A percentile compares a stretch with the other conserved stretches of the same genome.
Evolutionary conservation across 441 rosid genomes (phyloP).

Genomic region (Rhodomyrtus psidioides): DNA sequence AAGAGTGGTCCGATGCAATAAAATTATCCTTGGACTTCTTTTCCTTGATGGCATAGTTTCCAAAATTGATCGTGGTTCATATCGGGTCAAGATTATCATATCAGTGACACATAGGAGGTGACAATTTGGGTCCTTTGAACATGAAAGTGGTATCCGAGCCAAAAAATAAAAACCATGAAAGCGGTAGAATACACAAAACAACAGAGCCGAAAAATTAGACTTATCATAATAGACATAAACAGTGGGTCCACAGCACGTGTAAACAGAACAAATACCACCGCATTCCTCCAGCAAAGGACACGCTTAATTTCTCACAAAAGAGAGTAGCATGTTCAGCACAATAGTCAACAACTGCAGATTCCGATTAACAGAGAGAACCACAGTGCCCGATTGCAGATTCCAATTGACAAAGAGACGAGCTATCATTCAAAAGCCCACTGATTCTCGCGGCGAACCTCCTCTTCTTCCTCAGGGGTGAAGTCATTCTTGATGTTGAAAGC

Average conservation of each 20-base stretch:
- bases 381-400: neutral
- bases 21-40: neutral
- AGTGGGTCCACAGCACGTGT: neutral
- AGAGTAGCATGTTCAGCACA: neutral
- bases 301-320: neutral
- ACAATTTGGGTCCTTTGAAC: neutral
- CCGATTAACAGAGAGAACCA: neutral
- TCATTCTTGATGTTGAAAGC: conserved; percentile 31
- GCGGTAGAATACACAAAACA: neutral
- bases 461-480: conserved; percentile 38
- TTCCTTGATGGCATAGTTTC: neutral
- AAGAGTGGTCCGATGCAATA: neutral
- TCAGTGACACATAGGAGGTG: neutral
- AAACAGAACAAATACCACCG: neutral
- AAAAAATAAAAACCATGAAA: neutral
- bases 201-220: neutral
- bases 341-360: neutral
- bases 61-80: neutral
- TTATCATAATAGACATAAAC: neutral
- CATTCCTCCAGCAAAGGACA: neutral
- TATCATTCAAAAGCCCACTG: conserved; percentile 31
- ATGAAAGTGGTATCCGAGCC: neutral
- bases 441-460: conserved; percentile 11
- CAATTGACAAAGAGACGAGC: neutral
- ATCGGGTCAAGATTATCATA: neutral